These are phyloP conservation scores for Comarum palustre DNA, from an alignment of 306 rosid genomes.

Conservation along the genomic window DNA sequence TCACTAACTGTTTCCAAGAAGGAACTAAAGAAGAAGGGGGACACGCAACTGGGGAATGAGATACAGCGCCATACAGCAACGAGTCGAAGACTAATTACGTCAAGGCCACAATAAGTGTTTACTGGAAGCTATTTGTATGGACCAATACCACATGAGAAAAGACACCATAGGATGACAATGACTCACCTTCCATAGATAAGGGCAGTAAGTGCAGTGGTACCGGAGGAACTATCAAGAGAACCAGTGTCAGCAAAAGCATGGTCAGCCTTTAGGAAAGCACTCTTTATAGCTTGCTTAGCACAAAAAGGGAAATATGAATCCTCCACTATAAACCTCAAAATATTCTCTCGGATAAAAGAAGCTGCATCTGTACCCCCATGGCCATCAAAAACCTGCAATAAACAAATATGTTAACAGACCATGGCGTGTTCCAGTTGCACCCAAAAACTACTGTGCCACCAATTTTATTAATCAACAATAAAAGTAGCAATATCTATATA, in stretches of 20 bases:
- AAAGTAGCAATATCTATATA: background rate
- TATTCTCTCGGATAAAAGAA: conserved; percentile 31
- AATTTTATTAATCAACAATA: background rate
- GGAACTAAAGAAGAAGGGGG: background rate
- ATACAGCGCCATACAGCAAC: background rate
- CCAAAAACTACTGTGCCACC: background rate
- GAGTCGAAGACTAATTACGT: background rate
- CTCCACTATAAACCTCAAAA: conserved; percentile 34
- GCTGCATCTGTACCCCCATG: conserved; percentile 43
- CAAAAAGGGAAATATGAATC: conserved; percentile 30
- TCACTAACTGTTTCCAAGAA: background rate
- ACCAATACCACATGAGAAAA: background rate
- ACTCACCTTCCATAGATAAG: conserved; percentile 35
- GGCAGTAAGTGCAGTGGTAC: conserved; percentile 38
- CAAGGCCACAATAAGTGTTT: background rate
- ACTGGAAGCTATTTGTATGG: background rate
- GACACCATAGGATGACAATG: background rate
- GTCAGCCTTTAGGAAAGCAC: conserved; percentile 35
- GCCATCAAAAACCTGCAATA: conserved; percentile 39
- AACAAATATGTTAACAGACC: background rate
- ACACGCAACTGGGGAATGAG: background rate
- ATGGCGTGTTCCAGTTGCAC: background rate
- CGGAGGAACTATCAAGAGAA: conserved; percentile 37
- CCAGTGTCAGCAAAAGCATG: conserved; percentile 33
- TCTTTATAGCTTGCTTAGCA: conserved; percentile 27